phyloP scores from a whole-genome alignment of 352 stramenopile genomes.

The Phytophthora nicotianae region DNA sequence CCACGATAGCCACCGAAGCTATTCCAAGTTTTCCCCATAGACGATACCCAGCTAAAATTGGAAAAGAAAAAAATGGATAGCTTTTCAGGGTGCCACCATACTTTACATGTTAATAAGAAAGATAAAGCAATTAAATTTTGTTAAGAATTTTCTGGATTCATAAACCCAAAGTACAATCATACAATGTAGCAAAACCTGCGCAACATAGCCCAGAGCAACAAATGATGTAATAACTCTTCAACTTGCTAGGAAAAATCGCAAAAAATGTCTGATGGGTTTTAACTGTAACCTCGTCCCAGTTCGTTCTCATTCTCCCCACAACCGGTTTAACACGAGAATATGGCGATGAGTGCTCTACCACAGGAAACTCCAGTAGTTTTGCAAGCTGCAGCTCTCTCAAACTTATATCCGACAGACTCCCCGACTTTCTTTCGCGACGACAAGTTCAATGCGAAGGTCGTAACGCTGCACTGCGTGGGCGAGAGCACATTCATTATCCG shows the following conservation, averaged over 20 bases:
- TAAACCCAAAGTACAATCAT: too few relatives aligned
- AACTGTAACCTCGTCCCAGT: not conserved
- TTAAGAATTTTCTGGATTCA: too few relatives aligned
- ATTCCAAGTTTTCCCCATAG: too few relatives aligned
- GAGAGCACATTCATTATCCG: conserved; percentile 20
- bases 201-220: too few relatives aligned
- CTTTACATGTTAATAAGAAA: too few relatives aligned
- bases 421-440: conserved; percentile 12
- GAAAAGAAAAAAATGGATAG: too few relatives aligned
- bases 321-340: not conserved
- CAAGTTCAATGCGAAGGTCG: conserved; percentile 12
- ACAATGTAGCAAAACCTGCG: too few relatives aligned
- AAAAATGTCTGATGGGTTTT: not conserved
- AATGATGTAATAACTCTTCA: too few relatives aligned
- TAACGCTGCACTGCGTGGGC: conserved; percentile 8
- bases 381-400: conserved; percentile 6
- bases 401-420: conserved; percentile 2
- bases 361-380: conserved; percentile 22
- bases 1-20: not conserved
- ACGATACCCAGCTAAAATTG: too few relatives aligned
- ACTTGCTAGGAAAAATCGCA: too few relatives aligned
- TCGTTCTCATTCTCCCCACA: not conserved
- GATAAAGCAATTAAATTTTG: too few relatives aligned
- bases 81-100: too few relatives aligned
- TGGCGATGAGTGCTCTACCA: not conserved